phyloP scores from a whole-genome alignment of 2,329 filamentous ascomycete genomes.

The Alternaria burnsii region DNA sequence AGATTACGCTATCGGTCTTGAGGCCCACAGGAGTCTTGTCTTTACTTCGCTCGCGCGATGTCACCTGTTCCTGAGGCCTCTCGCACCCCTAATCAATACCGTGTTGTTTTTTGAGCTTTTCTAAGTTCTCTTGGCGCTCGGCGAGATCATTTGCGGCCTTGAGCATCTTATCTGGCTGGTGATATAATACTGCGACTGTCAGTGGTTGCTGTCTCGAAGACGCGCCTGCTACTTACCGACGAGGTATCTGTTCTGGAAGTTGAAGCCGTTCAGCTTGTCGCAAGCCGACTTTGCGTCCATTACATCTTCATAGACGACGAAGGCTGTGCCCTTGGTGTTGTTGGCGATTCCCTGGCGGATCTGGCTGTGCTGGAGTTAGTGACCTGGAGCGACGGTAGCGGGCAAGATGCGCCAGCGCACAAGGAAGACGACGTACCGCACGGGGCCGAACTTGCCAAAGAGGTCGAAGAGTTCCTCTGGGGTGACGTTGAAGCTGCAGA shows the following conservation, averaged over 20 bases:
- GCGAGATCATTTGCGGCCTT: conserved; percentile 94
- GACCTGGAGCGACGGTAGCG: not conserved
- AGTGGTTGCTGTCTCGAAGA: conserved; percentile 11
- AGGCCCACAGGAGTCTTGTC: conserved; percentile 49
- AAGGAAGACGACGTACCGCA: conserved; percentile 71
- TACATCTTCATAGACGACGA: conserved; percentile 99
- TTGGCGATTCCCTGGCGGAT: conserved; percentile 97
- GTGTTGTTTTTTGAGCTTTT: conserved; percentile 96
- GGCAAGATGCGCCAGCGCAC: conserved; percentile 10
- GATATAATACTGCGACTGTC: conserved; percentile 68
- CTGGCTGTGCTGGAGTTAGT: conserved; percentile 69
- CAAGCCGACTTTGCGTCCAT: conserved; percentile 98
- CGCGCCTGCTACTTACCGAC: conserved; percentile 72
- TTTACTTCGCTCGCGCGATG: conserved; percentile 41
- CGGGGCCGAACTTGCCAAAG: conserved; percentile 96
- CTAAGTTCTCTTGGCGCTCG: conserved; percentile 94
- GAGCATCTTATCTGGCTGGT: conserved; percentile 80
- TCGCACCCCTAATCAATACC: conserved; percentile 83
- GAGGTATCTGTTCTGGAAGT: conserved; percentile 99
- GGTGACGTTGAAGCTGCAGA: conserved; percentile 91
- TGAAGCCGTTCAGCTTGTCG: conserved; percentile 99
- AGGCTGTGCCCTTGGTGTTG: conserved; percentile 97
- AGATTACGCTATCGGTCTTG: conserved; percentile 42
- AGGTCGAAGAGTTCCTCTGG: conserved; percentile 98
- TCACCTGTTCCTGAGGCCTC: conserved; percentile 59